These are phyloP conservation scores for Talaromyces funiculosus DNA, from an alignment of 2,329 filamentous ascomycete genomes.

Conservation along the genomic window DNA sequence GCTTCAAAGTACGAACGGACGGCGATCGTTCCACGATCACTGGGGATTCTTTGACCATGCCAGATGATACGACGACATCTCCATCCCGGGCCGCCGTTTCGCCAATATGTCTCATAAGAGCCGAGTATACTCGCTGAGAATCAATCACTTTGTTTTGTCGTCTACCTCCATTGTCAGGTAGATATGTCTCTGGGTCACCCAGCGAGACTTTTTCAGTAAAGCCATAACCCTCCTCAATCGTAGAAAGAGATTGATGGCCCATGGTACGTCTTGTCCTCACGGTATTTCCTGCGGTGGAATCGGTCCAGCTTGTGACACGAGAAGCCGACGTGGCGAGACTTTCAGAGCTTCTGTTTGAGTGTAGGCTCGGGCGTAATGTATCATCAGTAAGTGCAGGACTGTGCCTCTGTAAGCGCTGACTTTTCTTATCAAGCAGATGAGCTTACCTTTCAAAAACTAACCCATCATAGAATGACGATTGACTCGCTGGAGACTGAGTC, in stretches of 20 bases:
- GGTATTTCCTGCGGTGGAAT: conserved; percentile 42
- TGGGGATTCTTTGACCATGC: conserved; percentile 28
- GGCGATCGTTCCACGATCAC: conserved; percentile 25
- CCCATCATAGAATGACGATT: conserved; percentile 19
- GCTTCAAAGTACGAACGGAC: conserved; percentile 22
- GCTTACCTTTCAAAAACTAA: conserved; percentile 15
- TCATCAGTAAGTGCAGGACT: conserved; percentile 5
- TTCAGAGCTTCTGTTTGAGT: conserved; percentile 25
- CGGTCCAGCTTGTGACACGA: conserved; percentile 46
- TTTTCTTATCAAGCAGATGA: not conserved
- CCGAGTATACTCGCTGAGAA: conserved; percentile 39
- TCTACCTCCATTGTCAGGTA: not conserved
- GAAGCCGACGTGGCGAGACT: conserved; percentile 35
- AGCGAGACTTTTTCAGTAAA: conserved; percentile 19
- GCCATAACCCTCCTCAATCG: conserved; percentile 39
- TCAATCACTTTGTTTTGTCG: conserved; percentile 25
- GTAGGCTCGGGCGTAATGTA: conserved; percentile 20
- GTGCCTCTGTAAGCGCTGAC: not conserved
- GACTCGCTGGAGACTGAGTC: conserved; percentile 19
- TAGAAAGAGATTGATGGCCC: conserved; percentile 35
- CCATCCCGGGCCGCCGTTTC: conserved; percentile 17
- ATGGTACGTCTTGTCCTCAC: conserved; percentile 28
- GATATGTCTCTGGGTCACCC: conserved; percentile 18
- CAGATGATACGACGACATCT: conserved; percentile 23
- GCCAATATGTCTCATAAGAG: conserved; percentile 38